These are phyloP conservation scores for Eutrema heterophyllum DNA, from an alignment of 345 rosid genomes.

Conservation along the genomic window DNA sequence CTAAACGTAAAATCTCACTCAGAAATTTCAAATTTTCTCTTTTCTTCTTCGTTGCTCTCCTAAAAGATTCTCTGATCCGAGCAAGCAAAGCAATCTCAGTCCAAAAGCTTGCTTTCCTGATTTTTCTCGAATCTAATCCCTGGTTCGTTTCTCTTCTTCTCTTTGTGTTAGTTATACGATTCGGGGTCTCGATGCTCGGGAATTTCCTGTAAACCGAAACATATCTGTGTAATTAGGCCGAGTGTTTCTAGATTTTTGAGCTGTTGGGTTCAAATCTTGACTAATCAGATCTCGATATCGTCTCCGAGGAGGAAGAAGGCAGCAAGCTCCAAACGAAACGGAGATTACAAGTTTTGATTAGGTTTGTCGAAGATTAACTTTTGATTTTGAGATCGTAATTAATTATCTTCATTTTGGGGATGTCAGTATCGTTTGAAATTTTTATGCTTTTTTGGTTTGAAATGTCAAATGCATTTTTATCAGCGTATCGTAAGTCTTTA, in stretches of 20 bases:
- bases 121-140: background rate
- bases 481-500: too few species aligned
- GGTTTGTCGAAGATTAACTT: too few species aligned
- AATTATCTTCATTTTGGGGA: too few species aligned
- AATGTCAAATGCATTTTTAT: too few species aligned
- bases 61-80: conserved; percentile 4
- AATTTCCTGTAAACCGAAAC: background rate
- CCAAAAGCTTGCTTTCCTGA: background rate
- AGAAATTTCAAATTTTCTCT: background rate
- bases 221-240: background rate
- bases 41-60: background rate
- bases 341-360: too few species aligned
- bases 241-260: background rate
- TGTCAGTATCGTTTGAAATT: too few species aligned
- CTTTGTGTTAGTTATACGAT: background rate
- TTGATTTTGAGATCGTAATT: too few species aligned
- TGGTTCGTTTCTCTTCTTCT: conserved; percentile 16
- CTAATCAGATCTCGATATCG: too few species aligned
- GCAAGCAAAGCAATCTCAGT: background rate
- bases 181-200: background rate
- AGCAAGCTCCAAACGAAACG: too few species aligned
- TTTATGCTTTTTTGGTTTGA: too few species aligned
- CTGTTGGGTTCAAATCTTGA: background rate
- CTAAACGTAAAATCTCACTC: conserved; percentile 33
- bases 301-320: too few species aligned